These are phyloP conservation scores for Vitis vinifera DNA, from an alignment of 164 flowering plant genomes.

Conservation along the genomic window ASM3070453v1 NC_081820.1:23731501-23732000, in stretches of 20 bases:
- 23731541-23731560: neutral
- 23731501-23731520: neutral
- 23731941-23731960: slow-evolving; percentile 2
- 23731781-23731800: neutral
- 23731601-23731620: no score
- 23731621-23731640: neutral
- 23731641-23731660: neutral
- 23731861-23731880: slow-evolving; percentile 44
- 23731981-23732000: neutral
- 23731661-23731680: neutral
- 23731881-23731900: slow-evolving; percentile 54
- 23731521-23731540: neutral
- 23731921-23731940: neutral
- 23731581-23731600: no score
- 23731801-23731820: slow-evolving; percentile 28
- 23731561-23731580: neutral
- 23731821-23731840: slow-evolving; percentile 36
- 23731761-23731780: neutral
- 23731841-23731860: slow-evolving; percentile 45
- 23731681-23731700: slow-evolving; percentile 35
- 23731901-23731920: slow-evolving; percentile 30
- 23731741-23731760: slow-evolving; percentile 5
- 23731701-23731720: slow-evolving; percentile 39
- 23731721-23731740: slow-evolving; percentile 45
- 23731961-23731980: neutral